phyloP scores from a whole-genome alignment of 1,139 yeast species.

The Barnettozyma hawaiiensis region DNA sequence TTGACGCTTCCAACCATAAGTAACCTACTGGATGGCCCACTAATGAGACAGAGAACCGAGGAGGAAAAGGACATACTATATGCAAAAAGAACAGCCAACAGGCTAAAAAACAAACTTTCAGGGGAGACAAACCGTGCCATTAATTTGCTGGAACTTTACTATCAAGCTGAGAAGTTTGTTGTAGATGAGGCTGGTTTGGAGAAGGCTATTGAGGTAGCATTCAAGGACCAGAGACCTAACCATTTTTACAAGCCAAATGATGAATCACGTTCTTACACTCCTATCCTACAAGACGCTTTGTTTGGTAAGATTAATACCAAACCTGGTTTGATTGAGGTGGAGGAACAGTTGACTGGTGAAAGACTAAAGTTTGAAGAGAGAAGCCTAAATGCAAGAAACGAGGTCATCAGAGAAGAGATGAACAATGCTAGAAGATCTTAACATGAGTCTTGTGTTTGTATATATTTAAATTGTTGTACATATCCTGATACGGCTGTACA shows the following conservation, averaged over 20 bases:
- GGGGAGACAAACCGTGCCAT: constrained; percentile 45
- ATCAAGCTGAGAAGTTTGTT: constrained; percentile 52
- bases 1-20: constrained; percentile 81
- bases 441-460: background rate
- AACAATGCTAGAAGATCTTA: background rate
- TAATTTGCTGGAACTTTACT: constrained; percentile 63
- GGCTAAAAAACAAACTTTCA: constrained; percentile 39
- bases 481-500: background rate
- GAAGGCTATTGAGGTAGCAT: constrained; percentile 30
- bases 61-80: constrained; percentile 51
- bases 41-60: constrained; percentile 65
- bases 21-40: constrained; percentile 57
- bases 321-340: constrained; percentile 28
- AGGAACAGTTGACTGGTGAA: constrained; percentile 29
- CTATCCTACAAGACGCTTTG: constrained; percentile 26
- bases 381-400: constrained; percentile 12
- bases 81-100: constrained; percentile 49
- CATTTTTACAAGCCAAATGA: constrained; percentile 5
- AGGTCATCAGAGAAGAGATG: background rate
- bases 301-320: constrained; percentile 29
- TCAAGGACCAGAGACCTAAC: constrained; percentile 11
- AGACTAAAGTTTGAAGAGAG: constrained; percentile 23
- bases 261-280: constrained; percentile 16
- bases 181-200: constrained; percentile 31
- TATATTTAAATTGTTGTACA: constrained; percentile 2